Evolutionary conservation across 106 monocot genomes (phyloP), one percentile per base, ranked within the genome.

Genomic region (Narthecium ossifragum): DNA sequence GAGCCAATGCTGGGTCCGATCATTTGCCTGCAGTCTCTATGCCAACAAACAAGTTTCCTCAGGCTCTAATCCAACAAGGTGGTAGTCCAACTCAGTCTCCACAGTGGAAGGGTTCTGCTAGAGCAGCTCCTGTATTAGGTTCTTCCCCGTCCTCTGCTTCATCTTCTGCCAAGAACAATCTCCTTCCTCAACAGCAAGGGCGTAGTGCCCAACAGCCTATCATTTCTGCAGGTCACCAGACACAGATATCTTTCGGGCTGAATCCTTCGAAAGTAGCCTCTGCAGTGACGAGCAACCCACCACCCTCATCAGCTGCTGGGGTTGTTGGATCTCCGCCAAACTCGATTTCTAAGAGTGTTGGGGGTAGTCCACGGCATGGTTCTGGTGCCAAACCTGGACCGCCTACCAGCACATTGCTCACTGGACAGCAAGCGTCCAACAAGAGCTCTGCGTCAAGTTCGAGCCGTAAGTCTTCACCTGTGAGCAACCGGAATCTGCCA

Each of bases 221-320:
- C 10, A 22, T 68, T 0, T 24, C 54, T 26, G 50, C 26, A 17
- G 29, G 18, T 24, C 77, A 74, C 40, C 92, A 84, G 62, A 64
- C 80, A 6, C 92, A 92, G 69, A 93, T 88, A 26, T 93, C 92
- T 4, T 92, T 92, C 32, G 80, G 83, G 0, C 58, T 62, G 7
- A 77, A 51, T 47, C 30, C 66, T 1, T 55, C 66, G 17, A 78
- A 66, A 17, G 51, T 59, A 21, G 58, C 62, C 10, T 34, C 20
- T 8, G 22, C 47, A 26, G 54, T 47, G 31, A 51, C 13, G 27
- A 53, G 7, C 25, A 20, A 24, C 60, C 38, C 4, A 49, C n/a
- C 64, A 1, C 33, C 66, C 2, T 34, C 80, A 9, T 58, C 79
- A 8, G 65, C 66, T 7, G 55, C 85, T 3, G 26, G 62, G 34